Evolutionary conservation across 1,139 yeast genomes (phyloP), one percentile per base, ranked within the genome.

Genomic region (Saccharomyces hybrid): DNA sequence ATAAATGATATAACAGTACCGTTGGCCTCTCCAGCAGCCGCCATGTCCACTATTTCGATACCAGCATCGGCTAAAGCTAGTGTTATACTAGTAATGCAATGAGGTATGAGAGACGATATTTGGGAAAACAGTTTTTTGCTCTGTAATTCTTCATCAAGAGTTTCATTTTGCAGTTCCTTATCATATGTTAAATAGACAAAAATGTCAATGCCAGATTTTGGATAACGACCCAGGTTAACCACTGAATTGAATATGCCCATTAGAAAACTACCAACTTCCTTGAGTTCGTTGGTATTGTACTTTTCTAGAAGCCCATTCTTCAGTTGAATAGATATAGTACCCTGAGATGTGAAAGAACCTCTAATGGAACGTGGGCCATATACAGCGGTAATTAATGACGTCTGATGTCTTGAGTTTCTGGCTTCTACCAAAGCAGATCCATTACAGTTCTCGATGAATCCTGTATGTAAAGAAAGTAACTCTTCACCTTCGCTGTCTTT

Each of bases 341-440:
- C 95, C 55, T 82, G 76, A 47, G 85, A 83, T 34, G 82, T 77
- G 67, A 87, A 88, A 1, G 88, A 80, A 0, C 91, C 90, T 58
- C 88, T 76, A 51, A 87, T 83, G 5, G 97, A 96, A 60, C 93
- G 78, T 9, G 98, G 97, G 0, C 97, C 98, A 70, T 85, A 88
- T 0, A 91, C 85, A 1, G 90, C 79, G 1, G 85, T 84, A 57
- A 86, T 82, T 6, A 90, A 72, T 2, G 73, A 62, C 2, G 60
- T 53, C 44, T 62, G 62, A 29, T 59, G 63, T 52, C 78, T 78
- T 14, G 80, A 86, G 11, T 79, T 76, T 2, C 50, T 54, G 7
- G 67, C 60, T 69, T 91, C 97, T 42, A 88, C 68, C 63, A 85
- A 87, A 11, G 95, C 80, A 8, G 96, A 88, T 1, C 98, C 98